These are phyloP conservation scores for Fusarium sulawesiense DNA, from an alignment of 2,329 filamentous ascomycete genomes.

Conservation along the genomic window DNA sequence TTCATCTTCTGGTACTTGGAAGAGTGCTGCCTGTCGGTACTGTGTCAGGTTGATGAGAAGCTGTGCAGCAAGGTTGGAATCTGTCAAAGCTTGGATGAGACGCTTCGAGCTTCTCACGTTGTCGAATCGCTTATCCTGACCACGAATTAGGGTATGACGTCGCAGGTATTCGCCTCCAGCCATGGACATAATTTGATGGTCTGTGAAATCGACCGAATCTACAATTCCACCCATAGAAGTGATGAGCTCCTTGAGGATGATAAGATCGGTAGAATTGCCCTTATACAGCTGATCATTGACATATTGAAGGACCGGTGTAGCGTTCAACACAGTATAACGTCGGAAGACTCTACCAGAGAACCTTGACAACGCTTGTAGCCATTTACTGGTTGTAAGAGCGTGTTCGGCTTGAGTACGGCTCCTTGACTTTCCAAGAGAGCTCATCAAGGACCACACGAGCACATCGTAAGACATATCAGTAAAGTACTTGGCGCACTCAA, in stretches of 20 bases:
- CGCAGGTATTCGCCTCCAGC: conserved; percentile 85
- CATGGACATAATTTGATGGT: conserved; percentile 87
- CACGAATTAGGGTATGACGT: conserved; percentile 80
- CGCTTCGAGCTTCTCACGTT: conserved; percentile 80
- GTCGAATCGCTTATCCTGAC: conserved; percentile 85
- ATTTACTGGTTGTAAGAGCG: conserved; percentile 82
- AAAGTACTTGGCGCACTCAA: conserved; percentile 94
- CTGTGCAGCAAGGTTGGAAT: conserved; percentile 81
- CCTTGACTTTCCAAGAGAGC: conserved; percentile 71
- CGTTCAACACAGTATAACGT: conserved; percentile 84
- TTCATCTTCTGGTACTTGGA: conserved; percentile 74
- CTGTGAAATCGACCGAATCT: conserved; percentile 86
- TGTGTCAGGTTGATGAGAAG: conserved; percentile 92
- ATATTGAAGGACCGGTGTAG: conserved; percentile 88
- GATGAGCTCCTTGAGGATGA: conserved; percentile 91
- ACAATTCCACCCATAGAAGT: conserved; percentile 94
- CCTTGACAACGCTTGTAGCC: conserved; percentile 89
- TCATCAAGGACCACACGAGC: conserved; percentile 91
- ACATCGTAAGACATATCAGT: conserved; percentile 93
- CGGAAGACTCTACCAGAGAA: conserved; percentile 93
- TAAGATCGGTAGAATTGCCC: conserved; percentile 89
- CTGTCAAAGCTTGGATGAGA: conserved; percentile 81
- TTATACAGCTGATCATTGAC: conserved; percentile 84
- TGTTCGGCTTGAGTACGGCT: conserved; percentile 72
- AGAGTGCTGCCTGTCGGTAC: conserved; percentile 88